These are phyloP conservation scores for Candida pseudoviswanathii DNA, from an alignment of 1,139 yeast genomes.

Conservation along the genomic window DNA sequence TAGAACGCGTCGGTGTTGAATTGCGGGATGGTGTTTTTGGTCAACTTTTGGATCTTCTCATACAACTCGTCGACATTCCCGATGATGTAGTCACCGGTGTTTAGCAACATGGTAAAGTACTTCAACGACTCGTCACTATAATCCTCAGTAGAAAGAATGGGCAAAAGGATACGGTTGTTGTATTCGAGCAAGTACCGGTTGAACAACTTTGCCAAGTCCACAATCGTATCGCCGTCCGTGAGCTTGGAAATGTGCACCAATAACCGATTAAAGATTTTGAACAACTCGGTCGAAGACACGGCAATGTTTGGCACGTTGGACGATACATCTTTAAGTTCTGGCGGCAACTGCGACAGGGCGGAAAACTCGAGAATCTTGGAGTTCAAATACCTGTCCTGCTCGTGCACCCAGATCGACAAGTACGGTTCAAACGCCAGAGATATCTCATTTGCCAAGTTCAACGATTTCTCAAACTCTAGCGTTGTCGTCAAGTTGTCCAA, in stretches of 20 bases:
- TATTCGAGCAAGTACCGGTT: conserved; percentile 69
- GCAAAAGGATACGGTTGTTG: conserved; percentile 58
- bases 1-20: conserved; percentile 65
- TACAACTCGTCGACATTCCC: conserved; percentile 77
- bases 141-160: conserved; percentile 52
- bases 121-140: conserved; percentile 57
- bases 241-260: conserved; percentile 76
- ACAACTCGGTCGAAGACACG: conserved; percentile 84
- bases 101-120: conserved; percentile 70
- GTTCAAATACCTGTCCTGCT: conserved; percentile 69
- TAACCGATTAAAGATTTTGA: conserved; percentile 71
- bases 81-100: conserved; percentile 89
- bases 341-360: conserved; percentile 48
- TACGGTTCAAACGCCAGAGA: conserved; percentile 85
- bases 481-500: conserved; percentile 44
- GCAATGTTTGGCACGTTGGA: conserved; percentile 60
- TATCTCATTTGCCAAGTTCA: conserved; percentile 54
- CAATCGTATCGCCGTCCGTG: conserved; percentile 67
- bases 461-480: conserved; percentile 72
- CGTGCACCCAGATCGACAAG: conserved; percentile 81
- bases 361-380: conserved; percentile 64
- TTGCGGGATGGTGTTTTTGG: conserved; percentile 31
- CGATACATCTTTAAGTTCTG: conserved; percentile 32
- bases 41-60: conserved; percentile 52
- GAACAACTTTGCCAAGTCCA: conserved; percentile 66